Conservation (phyloP, 495 filamentous ascomycete species). For the Penicillium turbatum region DNA sequence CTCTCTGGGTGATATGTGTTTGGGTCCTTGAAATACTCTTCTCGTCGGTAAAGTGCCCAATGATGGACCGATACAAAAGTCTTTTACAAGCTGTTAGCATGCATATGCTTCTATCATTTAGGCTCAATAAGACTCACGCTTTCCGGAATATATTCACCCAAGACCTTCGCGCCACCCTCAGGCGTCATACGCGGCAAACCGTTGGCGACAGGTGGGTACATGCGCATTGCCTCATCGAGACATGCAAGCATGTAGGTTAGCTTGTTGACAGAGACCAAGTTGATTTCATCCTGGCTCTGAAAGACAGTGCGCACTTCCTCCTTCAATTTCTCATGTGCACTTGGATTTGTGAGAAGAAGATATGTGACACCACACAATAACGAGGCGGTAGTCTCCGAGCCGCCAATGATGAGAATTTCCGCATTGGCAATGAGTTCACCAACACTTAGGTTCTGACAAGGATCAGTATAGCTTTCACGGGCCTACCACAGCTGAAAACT, state of each 20-base stretch:
- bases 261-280: conserved; percentile 37
- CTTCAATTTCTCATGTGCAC: conserved; percentile 37
- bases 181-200: conserved; percentile 45
- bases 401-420: conserved; percentile 45
- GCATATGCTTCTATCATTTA: no score
- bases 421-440: conserved; percentile 40
- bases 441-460: conserved; percentile 32
- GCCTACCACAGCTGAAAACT: no score
- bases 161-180: conserved; percentile 42
- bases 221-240: conserved; percentile 54
- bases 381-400: conserved; percentile 60
- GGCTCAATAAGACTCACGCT: no score
- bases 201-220: conserved; percentile 53
- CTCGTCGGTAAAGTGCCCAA: conserved; percentile 43
- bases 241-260: conserved; percentile 54
- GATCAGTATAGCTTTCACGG: no score
- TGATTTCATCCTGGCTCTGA: conserved; percentile 51
- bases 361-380: conserved; percentile 51
- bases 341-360: conserved; percentile 45
- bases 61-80: conserved; percentile 47
- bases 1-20: conserved; percentile 49
- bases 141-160: conserved; percentile 40
- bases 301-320: conserved; percentile 51
- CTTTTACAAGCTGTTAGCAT: conserved; percentile 31
- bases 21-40: conserved; percentile 44